These are phyloP conservation scores for Phytophthora europaea DNA, from an alignment of 352 stramenopile genomes.

Conservation along the genomic window DNA sequence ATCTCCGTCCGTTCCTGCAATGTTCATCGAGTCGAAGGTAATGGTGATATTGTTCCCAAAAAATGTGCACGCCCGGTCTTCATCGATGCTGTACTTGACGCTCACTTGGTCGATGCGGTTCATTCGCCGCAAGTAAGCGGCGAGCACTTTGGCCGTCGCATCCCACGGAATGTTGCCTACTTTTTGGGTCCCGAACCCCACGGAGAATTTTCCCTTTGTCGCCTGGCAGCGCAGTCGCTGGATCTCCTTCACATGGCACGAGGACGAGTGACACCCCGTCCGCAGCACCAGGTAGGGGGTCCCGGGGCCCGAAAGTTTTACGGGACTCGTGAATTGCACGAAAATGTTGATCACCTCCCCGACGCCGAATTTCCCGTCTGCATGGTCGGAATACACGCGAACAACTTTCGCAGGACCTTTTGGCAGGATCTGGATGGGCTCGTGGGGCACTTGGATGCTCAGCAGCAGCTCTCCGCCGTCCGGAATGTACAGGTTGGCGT, in stretches of 20 bases:
- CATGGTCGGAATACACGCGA: slow-evolving; percentile 67
- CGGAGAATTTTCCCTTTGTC: slow-evolving; percentile 70
- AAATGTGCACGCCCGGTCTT: slow-evolving; percentile 72
- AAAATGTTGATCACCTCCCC: slow-evolving; percentile 72
- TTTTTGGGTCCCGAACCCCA: slow-evolving; percentile 62
- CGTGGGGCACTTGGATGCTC: slow-evolving; percentile 68
- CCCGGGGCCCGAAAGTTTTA: slow-evolving; percentile 60
- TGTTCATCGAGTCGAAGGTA: slow-evolving; percentile 84
- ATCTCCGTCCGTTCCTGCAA: slow-evolving; percentile 69
- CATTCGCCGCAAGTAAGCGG: slow-evolving; percentile 65
- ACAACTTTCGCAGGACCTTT: slow-evolving; percentile 70
- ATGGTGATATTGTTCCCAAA: slow-evolving; percentile 86
- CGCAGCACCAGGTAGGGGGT: slow-evolving; percentile 56
- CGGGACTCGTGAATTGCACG: slow-evolving; percentile 75
- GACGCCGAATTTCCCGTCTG: slow-evolving; percentile 59
- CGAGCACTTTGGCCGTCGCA: slow-evolving; percentile 53
- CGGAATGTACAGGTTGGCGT: slow-evolving; percentile 79
- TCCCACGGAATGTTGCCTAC: slow-evolving; percentile 80
- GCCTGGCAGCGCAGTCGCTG: slow-evolving; percentile 71
- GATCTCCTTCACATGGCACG: slow-evolving; percentile 67
- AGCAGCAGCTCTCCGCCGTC: slow-evolving; percentile 77
- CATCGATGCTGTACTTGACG: slow-evolving; percentile 71
- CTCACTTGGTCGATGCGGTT: slow-evolving; percentile 68
- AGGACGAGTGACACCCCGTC: slow-evolving; percentile 62
- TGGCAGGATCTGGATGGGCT: slow-evolving; percentile 59